Evolutionary conservation across 768 basidiomycete species (phyloP).

Genomic region (Infundibulicybe gibba): DNA sequence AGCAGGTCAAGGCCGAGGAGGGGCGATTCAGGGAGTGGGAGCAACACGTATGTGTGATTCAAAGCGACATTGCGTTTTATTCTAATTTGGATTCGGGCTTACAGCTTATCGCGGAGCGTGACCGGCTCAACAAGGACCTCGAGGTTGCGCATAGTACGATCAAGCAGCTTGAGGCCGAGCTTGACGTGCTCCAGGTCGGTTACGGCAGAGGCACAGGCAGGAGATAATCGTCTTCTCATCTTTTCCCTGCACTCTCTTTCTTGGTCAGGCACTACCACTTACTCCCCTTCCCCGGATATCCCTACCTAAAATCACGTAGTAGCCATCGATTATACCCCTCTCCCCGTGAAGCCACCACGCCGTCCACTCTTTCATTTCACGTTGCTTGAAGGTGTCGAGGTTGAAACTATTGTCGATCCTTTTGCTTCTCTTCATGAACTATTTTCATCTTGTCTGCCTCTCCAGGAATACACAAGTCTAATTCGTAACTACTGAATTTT

Average conservation of each 20-base stretch:
- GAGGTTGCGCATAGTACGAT: slow-evolving; percentile 90
- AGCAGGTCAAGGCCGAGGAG: too few species aligned
- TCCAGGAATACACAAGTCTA: too few species aligned
- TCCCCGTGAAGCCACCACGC: too few species aligned
- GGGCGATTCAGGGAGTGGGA: too few species aligned
- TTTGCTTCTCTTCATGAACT: too few species aligned
- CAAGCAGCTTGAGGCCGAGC: slow-evolving; percentile 86
- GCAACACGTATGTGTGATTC: too few species aligned
- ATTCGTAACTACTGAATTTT: too few species aligned
- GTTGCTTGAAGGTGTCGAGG: too few species aligned
- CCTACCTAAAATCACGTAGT: neutral
- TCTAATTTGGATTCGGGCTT: slow-evolving; percentile 12
- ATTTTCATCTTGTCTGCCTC: too few species aligned
- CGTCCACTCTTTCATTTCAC: neutral
- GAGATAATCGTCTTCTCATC: slow-evolving; percentile 37
- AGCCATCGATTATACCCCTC: neutral
- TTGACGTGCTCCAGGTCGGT: slow-evolving; percentile 85
- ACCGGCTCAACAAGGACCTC: slow-evolving; percentile 98
- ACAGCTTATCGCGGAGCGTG: slow-evolving; percentile 96
- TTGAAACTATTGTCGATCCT: too few species aligned
- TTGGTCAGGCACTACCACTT: neutral
- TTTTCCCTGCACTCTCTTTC: neutral
- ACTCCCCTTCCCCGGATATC: neutral
- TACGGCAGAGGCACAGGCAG: slow-evolving; percentile 74
- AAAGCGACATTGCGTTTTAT: too few species aligned